A percentile compares a stretch with the other conserved stretches of the same genome.
These are phyloP conservation scores for Sugiyamaella neomexicana DNA, from an alignment of 1,139 yeast genomes.

Conservation along the genomic window DNA sequence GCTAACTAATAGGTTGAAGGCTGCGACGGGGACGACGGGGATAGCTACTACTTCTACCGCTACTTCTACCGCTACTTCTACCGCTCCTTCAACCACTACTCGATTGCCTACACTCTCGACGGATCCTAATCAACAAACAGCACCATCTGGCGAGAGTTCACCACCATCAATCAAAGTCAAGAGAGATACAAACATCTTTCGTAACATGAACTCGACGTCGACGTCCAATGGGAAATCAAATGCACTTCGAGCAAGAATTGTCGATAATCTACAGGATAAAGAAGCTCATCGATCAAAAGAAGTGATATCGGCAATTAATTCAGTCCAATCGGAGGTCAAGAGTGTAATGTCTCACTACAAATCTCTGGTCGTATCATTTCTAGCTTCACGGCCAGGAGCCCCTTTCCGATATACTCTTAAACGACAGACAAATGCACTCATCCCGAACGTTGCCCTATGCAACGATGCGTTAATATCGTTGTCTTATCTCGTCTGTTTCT, in stretches of 20 bases:
- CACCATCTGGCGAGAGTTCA: not conserved
- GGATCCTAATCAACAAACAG: not conserved
- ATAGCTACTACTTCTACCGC: not conserved
- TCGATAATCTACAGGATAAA: constrained; percentile 30
- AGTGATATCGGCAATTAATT: constrained; percentile 7
- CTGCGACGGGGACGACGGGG: not conserved
- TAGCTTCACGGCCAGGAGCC: constrained; percentile 27
- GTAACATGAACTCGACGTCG: not conserved
- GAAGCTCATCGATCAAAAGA: constrained; percentile 29
- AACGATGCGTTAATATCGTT: constrained; percentile 36
- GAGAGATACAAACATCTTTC: constrained; percentile 24
- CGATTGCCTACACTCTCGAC: not conserved
- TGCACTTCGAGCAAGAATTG: constrained; percentile 16
- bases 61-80: not conserved
- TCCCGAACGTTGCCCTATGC: constrained; percentile 36
- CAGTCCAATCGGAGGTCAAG: not conserved
- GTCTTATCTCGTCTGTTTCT: constrained; percentile 34
- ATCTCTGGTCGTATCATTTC: constrained; percentile 18
- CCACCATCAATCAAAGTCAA: constrained; percentile 23
- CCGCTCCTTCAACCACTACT: not conserved
- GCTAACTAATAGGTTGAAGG: not conserved
- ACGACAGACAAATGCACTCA: constrained; percentile 30
- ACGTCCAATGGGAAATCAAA: constrained; percentile 11
- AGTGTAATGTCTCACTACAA: constrained; percentile 17
- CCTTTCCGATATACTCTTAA: constrained; percentile 39